Base-by-base conservation (phyloP, 257 asterid species). In the Solanum etuberosum region DNA sequence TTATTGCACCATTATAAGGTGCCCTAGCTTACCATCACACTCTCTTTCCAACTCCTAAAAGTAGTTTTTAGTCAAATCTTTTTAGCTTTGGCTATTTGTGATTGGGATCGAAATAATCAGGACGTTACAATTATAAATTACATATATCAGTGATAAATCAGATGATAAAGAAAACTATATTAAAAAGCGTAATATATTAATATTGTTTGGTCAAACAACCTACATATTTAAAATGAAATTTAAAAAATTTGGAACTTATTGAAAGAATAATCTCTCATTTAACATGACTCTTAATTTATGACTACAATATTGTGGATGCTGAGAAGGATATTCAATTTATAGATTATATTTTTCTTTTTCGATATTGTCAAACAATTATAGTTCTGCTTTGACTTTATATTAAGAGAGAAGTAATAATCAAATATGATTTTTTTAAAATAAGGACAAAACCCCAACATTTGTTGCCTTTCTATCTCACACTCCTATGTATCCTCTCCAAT, bases 1-100 rank as follows among this genome's bases (percentile, higher is more conserved):
- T 70, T 71, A 71, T 32, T 71, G 78, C 78, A 71, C 43, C 42
- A 70, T 70, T 92, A 93, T 88, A 90, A 91, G 92, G 95, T 93
- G 98, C 1, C 63, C 63, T 54, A 95, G 95, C 93, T 94, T 95
- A 90, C 91, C 90, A 85, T 90, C 96, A 89, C 91, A 84, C 89
- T 70, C 88, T 89, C 90, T 88, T 85, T 84, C 92, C 88, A 90
- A 86, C 89, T 88, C 87, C 63, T 61, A 25, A 76, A 76, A 77
- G 25, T 67, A 12, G 34, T n/a, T 77, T 74, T 38, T 38, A 74
- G 57, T 7, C 38, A 84, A 57, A 61, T 48, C 57, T 5, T 48
- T 48, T 48, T 15, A 1, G 20, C 57, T 7, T 48, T 18, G 8
- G 10, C 10, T 54, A 54, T 18, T 54, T 48, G 59, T 54, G 4